Evolutionary conservation across 768 basidiomycete genomes (phyloP), one percentile per base, ranked within the genome.

Genomic region (Amanita rubescens): DNA sequence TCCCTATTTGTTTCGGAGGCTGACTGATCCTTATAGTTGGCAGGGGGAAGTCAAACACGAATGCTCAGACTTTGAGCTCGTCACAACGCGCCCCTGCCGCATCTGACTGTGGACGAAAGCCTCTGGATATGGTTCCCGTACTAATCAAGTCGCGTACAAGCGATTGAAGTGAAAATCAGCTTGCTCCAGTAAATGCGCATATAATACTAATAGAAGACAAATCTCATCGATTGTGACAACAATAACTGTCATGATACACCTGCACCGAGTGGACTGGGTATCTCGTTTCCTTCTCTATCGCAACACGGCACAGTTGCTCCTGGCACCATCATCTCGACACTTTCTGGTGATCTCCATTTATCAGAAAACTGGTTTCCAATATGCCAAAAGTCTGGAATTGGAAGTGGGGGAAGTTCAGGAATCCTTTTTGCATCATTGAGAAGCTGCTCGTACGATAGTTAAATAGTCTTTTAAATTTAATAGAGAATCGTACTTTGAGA

Each of bases 281-380:
- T 47, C 15, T 47, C 46, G 11, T 49, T 49, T 34, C 48, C 34
- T 24, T 49, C 48, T 15, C 48, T 49, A 37, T 49, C 48, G 22
- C 48, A 49, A 37, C 48, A 49, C 8, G 33, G 48, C 7, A 49
- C 22, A 20, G 32, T 15, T 17, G 0, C 20, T 17, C 33, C 32
- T 14, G 33, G 37, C 2, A 17, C 32, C 12, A 25, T 11, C 20
- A 20, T 49, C 17, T 20, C 14, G 8, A 37, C 32, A 37, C 20
- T 49, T 24, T 49, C 48, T 7, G 27, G 17, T 37, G 48, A 37
- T 37, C 48, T 34, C 20, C 34, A 24, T 37, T 49, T 37, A 14
- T 49, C 48, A 37, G 48, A 32, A 9, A 49, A 49, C 14, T 49
- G 48, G 7, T 6, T 34, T 5, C 34, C 48, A 1, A 49, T 38